Evolutionary conservation across 495 filamentous ascomycete species (phyloP).

Genomic region (Hypoxylon fuscum): DNA sequence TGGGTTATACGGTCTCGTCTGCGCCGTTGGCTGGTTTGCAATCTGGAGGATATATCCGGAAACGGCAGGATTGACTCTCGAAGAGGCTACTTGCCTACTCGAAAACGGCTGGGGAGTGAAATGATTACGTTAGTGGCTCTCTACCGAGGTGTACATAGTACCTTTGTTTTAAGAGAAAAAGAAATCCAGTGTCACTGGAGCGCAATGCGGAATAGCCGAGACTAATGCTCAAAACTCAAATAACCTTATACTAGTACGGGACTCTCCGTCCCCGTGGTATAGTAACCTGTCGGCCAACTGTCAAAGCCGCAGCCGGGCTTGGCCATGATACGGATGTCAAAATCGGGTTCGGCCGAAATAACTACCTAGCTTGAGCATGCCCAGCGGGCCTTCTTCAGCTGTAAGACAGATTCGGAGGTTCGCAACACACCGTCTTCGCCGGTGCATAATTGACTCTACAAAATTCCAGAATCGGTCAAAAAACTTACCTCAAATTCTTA

Average conservation of each 20-base stretch:
- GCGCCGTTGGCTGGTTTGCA: slow-evolving; percentile 69
- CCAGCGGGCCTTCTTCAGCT: too few species aligned
- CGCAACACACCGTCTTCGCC: not conserved
- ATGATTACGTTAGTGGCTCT: slow-evolving; percentile 19
- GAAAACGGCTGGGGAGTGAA: slow-evolving; percentile 77
- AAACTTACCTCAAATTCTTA: not conserved
- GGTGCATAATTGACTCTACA: not conserved
- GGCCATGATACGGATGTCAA: too few species aligned
- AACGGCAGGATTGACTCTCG: slow-evolving; percentile 80
- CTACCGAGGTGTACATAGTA: not conserved
- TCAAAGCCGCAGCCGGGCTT: not conserved
- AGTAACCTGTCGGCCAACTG: not conserved
- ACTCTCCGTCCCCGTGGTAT: not conserved
- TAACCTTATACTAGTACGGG: not conserved
- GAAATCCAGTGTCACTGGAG: not conserved
- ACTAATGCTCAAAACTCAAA: not conserved
- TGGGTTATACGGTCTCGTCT: slow-evolving; percentile 75
- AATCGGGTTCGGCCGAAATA: not conserved
- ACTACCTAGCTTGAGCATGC: too few species aligned
- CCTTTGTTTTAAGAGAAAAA: too few species aligned
- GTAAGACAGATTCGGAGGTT: not conserved
- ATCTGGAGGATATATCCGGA: slow-evolving; percentile 84
- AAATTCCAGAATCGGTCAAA: not conserved
- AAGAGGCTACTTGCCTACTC: slow-evolving; percentile 80
- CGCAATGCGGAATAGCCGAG: not conserved